Evolutionary conservation across 169 alveolate species (phyloP), one percentile per base, ranked within the genome.

Genomic region (Ichthyophthirius multifiliis): DNA sequence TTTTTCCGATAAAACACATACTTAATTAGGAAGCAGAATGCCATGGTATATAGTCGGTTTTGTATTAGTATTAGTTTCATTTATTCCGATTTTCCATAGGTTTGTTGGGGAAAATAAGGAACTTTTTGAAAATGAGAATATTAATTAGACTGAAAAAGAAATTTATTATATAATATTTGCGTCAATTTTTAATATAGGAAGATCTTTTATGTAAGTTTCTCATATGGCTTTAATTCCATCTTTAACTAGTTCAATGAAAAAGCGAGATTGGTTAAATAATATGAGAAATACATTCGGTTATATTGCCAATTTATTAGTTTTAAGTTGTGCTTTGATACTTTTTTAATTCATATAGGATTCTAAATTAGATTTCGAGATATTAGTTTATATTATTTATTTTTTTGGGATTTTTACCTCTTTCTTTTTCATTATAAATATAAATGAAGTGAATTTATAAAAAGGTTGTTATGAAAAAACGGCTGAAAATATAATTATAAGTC

Each of bases 181-280:
- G 3, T 85, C 94, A 7, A 7, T 88, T 0, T 90, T 92, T 74
- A 92, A 92, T 74, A 83, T 92, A 37, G 96, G 95, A 27, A 90
- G 95, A 94, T 95, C 96, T 12, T 67, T 87, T 55, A 89, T 92
- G 1, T 82, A 92, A 78, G 90, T 92, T 12, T 83, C 94, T 32
- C 89, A 89, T 65, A 90, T 92, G 95, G 67, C 96, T 1, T 44
- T 92, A 13, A 91, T 92, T 5, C 93, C 92, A 18, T 65, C 89
- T 32, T 32, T 92, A 32, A 82, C 93, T n/a, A 75, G 75, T 5
- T 41, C 80, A 35, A 82, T 75, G 27, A 55, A 73, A 37, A 87
- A 76, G 46, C 80, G 90, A 79, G 91, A 87, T 34, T 83, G 55
- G 47, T 84, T 90, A 6, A 84, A 82, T 41, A 46, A 82, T 4